phyloP scores from a whole-genome alignment of 2,329 filamentous ascomycete genomes.

The Teratosphaeria nubilosa region DNA sequence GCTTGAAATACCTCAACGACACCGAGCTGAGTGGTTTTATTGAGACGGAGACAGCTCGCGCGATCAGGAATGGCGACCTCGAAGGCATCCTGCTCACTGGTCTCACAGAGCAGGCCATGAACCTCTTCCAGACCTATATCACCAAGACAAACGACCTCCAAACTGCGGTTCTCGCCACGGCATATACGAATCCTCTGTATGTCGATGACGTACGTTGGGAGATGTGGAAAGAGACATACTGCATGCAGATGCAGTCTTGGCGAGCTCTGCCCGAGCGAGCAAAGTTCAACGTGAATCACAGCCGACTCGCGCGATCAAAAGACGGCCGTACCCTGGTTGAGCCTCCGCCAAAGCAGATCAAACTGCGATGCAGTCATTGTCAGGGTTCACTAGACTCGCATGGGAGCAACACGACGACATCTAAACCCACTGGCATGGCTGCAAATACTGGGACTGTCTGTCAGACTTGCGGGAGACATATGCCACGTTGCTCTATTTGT shows the following conservation, averaged over 20 bases:
- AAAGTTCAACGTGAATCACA: conserved; percentile 69
- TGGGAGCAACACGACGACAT: conserved; percentile 4
- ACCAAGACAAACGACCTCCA: conserved; percentile 68
- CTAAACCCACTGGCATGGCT: conserved; percentile 21
- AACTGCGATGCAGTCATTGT: conserved; percentile 69
- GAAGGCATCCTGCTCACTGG: conserved; percentile 71
- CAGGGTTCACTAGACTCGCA: conserved; percentile 42
- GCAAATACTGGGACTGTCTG: conserved; percentile 42
- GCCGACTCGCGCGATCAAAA: conserved; percentile 53
- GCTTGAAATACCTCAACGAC: conserved; percentile 59
- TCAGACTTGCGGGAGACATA: conserved; percentile 50
- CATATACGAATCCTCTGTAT: conserved; percentile 64
- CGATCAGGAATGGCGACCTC: conserved; percentile 58
- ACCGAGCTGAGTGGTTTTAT: conserved; percentile 35
- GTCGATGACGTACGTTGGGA: conserved; percentile 66
- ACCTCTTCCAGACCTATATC: conserved; percentile 67
- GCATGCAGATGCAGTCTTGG: conserved; percentile 61
- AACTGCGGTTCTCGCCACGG: conserved; percentile 64
- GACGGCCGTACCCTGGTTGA: conserved; percentile 54
- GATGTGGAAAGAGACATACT: conserved; percentile 67
- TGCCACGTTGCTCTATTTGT: conserved; percentile 54
- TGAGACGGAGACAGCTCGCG: conserved; percentile 45
- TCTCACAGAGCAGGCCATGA: conserved; percentile 60
- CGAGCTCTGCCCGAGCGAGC: conserved; percentile 62
- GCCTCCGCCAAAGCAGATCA: conserved; percentile 58